Conservation (phyloP, 805 yeast genomes). For the Tetrapisispora arboricola region DNA sequence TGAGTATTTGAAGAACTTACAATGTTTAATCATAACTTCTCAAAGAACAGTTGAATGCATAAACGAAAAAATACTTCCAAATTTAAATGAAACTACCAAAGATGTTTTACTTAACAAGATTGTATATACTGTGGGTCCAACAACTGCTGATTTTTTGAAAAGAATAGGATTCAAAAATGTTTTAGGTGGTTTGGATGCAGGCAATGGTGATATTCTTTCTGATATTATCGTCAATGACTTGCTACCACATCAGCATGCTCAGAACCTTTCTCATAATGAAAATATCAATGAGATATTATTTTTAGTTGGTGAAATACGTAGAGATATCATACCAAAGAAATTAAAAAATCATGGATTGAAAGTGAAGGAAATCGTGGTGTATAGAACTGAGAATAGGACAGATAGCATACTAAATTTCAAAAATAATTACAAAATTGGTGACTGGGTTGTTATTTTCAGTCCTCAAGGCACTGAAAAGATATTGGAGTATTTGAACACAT, state of each 20-base stretch:
- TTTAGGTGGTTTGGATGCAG: slow-evolving; percentile 66
- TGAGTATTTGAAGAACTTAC: slow-evolving; percentile 32
- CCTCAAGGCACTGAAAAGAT: slow-evolving; percentile 77
- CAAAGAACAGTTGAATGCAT: slow-evolving; percentile 86
- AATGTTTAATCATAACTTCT: slow-evolving; percentile 68
- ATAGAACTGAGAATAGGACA: slow-evolving; percentile 47
- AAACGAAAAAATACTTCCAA: slow-evolving; percentile 33
- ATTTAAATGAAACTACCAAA: slow-evolving; percentile 6
- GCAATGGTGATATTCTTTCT: slow-evolving; percentile 67
- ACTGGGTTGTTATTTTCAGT: slow-evolving; percentile 82
- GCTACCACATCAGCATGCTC: neutral
- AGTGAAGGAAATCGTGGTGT: slow-evolving; percentile 50
- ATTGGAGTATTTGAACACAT: slow-evolving; percentile 34
- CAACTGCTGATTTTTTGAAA: slow-evolving; percentile 53
- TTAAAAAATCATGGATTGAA: slow-evolving; percentile 25
- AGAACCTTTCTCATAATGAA: neutral
- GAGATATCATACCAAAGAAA: slow-evolving; percentile 67
- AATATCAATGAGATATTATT: slow-evolving; percentile 38
- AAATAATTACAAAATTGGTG: slow-evolving; percentile 7
- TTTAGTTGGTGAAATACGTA: slow-evolving; percentile 77
- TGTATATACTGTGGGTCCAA: slow-evolving; percentile 86
- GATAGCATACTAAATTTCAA: slow-evolving; percentile 37
- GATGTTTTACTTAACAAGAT: slow-evolving; percentile 35
- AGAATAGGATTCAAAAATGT: slow-evolving; percentile 58
- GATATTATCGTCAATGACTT: slow-evolving; percentile 43